These are phyloP conservation scores for Orychophragmus violaceus DNA, from an alignment of 345 rosid species.

Conservation along the genomic window DNA sequence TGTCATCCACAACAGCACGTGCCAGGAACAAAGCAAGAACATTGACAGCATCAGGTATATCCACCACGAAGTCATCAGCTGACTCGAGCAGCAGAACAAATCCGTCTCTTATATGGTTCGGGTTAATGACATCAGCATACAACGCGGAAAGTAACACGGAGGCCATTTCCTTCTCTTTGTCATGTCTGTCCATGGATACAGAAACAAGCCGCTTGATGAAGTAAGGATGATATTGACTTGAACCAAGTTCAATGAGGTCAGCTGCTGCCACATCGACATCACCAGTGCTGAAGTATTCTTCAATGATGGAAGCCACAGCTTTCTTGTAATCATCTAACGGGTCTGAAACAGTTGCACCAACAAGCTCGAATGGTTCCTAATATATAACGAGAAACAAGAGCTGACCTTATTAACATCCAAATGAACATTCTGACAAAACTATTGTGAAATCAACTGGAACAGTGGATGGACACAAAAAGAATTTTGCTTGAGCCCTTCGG, in stretches of 20 bases:
- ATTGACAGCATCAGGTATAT: conserved; percentile 78
- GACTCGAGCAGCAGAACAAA: conserved; percentile 87
- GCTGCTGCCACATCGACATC: conserved; percentile 83
- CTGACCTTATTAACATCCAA: neutral
- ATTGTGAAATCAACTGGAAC: neutral
- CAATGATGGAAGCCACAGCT: conserved; percentile 65
- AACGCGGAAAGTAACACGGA: conserved; percentile 78
- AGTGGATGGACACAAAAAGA: neutral
- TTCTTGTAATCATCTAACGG: conserved; percentile 89
- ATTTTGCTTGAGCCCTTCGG: neutral
- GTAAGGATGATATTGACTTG: conserved; percentile 77
- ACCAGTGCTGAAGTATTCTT: conserved; percentile 84
- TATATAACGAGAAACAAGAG: neutral
- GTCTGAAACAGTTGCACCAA: conserved; percentile 64
- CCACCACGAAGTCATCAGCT: conserved; percentile 84
- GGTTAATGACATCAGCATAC: conserved; percentile 77
- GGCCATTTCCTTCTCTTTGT: conserved; percentile 98
- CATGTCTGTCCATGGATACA: conserved; percentile 91
- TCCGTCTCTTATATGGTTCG: conserved; percentile 77
- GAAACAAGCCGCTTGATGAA: conserved; percentile 87
- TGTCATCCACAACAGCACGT: conserved; percentile 91
- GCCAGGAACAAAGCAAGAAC: conserved; percentile 82
- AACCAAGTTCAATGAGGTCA: conserved; percentile 86
- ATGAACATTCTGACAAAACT: neutral
- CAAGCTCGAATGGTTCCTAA: conserved; percentile 77